phyloP scores from a whole-genome alignment of 352 stramenopile species.

The Pythium graminicola region DNA sequence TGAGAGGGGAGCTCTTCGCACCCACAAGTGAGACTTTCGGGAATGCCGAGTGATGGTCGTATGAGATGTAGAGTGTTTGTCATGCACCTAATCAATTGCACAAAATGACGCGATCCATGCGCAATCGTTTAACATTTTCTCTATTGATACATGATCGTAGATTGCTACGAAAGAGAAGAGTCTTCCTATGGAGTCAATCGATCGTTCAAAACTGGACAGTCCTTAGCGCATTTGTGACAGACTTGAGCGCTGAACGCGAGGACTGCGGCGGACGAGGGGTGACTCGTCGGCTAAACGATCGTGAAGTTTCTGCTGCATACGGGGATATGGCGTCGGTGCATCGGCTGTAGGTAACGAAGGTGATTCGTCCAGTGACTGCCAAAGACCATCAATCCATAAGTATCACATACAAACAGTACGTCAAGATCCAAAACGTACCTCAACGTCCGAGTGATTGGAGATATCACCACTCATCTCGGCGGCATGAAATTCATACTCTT shows the following conservation, averaged over 20 bases:
- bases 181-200: background rate
- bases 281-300: slow-evolving; percentile 3
- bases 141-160: slow-evolving; percentile 19
- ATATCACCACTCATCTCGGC: slow-evolving; percentile 1
- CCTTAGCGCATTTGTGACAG: slow-evolving; percentile 20
- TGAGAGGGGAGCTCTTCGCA: background rate
- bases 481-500: slow-evolving; percentile 16
- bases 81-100: background rate
- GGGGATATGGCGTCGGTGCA: slow-evolving; percentile 2
- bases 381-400: background rate
- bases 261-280: slow-evolving; percentile 14
- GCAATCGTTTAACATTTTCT: background rate
- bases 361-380: slow-evolving; percentile 6
- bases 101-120: background rate
- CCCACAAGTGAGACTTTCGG: background rate
- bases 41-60: slow-evolving; percentile 10
- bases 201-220: no score
- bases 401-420: background rate
- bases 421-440: slow-evolving; percentile 2
- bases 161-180: no score
- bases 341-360: background rate
- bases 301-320: background rate
- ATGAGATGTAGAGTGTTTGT: slow-evolving; percentile 10
- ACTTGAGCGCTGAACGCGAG: slow-evolving; percentile 13
- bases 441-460: slow-evolving; percentile 10